Base-by-base conservation (phyloP, 345 rosid genomes). In the Pelargonium nanum region DNA sequence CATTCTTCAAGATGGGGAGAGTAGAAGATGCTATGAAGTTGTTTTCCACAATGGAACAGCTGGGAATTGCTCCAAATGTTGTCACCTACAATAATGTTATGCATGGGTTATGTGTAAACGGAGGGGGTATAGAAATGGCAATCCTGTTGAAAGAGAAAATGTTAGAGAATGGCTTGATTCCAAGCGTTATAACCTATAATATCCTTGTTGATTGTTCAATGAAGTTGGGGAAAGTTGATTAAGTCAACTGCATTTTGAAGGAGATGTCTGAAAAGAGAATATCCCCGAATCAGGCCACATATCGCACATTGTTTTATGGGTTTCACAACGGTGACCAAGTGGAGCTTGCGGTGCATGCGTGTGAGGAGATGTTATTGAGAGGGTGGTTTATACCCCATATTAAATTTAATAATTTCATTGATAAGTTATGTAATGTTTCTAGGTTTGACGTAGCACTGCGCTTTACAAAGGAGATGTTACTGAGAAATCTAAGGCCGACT, bases 81-180 rank as follows among this genome's bases (percentile, higher is more conserved):
- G 86, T 82, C 61, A 79, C 95, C 3, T 89, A 76, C 45, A 89
- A 89, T 55, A 74, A 68, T 72, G 65, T 89, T n/a, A 85, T 89
- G 24, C 82, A 83, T 67, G 97, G 95, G 26, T 56, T 89, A 28
- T 88, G 86, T 72, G 79, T 75, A 79, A 73, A 60, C 26, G 2
- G 16, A 0, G 82, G 89, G 60, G 82, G 81, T 71, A 26, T 80
- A 40, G 68, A 78, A 59, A 90, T 83, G 61, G 92, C 87, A 19
- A 72, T 81, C 57, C 65, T 51, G 53, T 78, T 83, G 62, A 87
- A 78, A 55, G 83, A 74, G 53, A 83, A 68, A 78, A 89, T 87
- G 97, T 65, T 61, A 22, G 60, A 73, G 45, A 65, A 61, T 22
- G 65, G 82, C 56, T 77, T 83, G 69, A 72, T 69, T n/a, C 89